Conservation (phyloP, 202 grass and related monocot species). For the Setaria viridis region DNA sequence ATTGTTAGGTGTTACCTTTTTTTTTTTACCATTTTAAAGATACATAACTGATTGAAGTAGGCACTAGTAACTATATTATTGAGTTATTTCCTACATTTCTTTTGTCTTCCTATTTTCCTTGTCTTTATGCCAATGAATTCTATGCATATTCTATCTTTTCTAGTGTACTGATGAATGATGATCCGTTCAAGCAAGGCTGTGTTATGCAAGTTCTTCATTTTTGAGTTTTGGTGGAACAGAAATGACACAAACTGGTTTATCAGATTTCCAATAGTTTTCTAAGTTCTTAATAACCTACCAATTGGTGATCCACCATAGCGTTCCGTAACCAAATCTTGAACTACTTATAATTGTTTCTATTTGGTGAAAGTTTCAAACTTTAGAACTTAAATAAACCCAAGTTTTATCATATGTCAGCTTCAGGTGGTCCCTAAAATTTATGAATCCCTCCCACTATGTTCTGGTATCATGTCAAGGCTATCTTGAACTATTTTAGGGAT, state of each 20-base stretch:
- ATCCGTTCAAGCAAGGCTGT: not conserved
- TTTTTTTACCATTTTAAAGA: not conserved
- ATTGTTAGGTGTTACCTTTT: not conserved
- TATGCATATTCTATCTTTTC: not conserved
- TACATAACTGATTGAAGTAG: not conserved
- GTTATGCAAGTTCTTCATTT: not conserved
- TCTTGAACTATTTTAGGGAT: slow-evolving; percentile 70
- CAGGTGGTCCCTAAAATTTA: slow-evolving; percentile 82
- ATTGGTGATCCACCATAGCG: not conserved
- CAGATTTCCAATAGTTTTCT: not conserved
- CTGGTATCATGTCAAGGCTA: slow-evolving; percentile 45
- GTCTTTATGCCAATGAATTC: not conserved
- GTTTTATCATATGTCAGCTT: slow-evolving; percentile 51
- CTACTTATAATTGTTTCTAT: slow-evolving; percentile 9
- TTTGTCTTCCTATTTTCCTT: not conserved
- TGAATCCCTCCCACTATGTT: slow-evolving; percentile 27
- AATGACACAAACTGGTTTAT: not conserved
- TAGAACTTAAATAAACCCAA: slow-evolving; percentile 10
- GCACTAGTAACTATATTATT: not conserved
- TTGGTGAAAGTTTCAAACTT: not conserved
- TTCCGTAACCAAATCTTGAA: not conserved
- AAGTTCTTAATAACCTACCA: not conserved
- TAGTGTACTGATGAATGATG: not conserved
- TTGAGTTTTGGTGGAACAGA: not conserved
- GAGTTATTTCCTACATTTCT: not conserved